Evolutionary conservation across 2,329 filamentous ascomycete species (phyloP).

Genomic region (Blastomyces silverae): DNA sequence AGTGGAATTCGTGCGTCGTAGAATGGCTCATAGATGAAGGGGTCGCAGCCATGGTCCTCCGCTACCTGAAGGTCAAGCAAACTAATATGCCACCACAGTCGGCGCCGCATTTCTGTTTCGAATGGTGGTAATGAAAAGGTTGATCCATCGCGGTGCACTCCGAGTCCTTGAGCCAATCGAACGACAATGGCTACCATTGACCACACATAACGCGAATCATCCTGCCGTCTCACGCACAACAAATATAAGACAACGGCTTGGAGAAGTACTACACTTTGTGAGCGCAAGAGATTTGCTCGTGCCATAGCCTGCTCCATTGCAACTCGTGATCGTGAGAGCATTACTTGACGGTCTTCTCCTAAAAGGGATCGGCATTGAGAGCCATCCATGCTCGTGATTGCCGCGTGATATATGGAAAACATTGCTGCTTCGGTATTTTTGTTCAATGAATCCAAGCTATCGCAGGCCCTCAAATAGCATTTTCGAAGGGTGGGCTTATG

Average conservation of each 20-base stretch:
- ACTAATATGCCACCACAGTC: slow-evolving; percentile 48
- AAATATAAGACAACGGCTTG: slow-evolving; percentile 59
- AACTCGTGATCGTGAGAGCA: slow-evolving; percentile 54
- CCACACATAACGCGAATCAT: slow-evolving; percentile 41
- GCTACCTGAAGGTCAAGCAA: slow-evolving; percentile 45
- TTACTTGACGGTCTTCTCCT: slow-evolving; percentile 46
- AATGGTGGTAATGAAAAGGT: slow-evolving; percentile 44
- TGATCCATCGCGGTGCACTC: slow-evolving; percentile 48
- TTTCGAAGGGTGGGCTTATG: slow-evolving; percentile 51
- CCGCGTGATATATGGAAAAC: slow-evolving; percentile 57
- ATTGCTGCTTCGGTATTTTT: slow-evolving; percentile 52
- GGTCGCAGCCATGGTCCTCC: slow-evolving; percentile 47
- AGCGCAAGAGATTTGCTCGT: slow-evolving; percentile 56
- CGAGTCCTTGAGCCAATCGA: slow-evolving; percentile 42
- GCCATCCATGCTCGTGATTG: slow-evolving; percentile 40
- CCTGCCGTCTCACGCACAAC: slow-evolving; percentile 42
- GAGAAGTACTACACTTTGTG: slow-evolving; percentile 55
- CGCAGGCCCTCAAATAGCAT: slow-evolving; percentile 46
- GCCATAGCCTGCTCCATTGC: slow-evolving; percentile 58
- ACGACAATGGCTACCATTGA: slow-evolving; percentile 39
- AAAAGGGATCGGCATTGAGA: slow-evolving; percentile 42
- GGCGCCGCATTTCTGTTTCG: slow-evolving; percentile 48
- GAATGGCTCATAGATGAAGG: slow-evolving; percentile 38
- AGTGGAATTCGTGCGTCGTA: slow-evolving; percentile 46
- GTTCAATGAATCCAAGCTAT: slow-evolving; percentile 45